Evolutionary conservation across 345 rosid genomes (phyloP).

Genomic region (Cardamine occulta): DNA sequence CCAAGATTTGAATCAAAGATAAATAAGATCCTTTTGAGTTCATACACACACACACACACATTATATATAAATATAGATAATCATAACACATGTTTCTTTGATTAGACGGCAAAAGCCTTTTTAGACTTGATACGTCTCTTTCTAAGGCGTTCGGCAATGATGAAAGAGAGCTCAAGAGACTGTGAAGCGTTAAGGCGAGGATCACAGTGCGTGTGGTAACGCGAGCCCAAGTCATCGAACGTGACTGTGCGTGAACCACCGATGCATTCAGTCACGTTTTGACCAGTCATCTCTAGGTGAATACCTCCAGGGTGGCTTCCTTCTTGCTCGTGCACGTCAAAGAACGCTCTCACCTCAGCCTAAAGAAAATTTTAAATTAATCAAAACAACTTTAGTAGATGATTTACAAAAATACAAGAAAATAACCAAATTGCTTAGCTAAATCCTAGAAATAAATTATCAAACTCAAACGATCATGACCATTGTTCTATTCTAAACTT

Average conservation of each 20-base stretch:
- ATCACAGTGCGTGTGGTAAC: constrained; percentile 73
- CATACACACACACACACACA: constrained; percentile 9
- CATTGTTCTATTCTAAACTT: neutral
- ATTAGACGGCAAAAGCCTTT: constrained; percentile 44
- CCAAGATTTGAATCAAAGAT: constrained; percentile 18
- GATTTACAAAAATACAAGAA: neutral
- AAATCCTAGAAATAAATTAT: neutral
- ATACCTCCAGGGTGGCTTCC: constrained; percentile 78
- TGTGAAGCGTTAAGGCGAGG: constrained; percentile 75
- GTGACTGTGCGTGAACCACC: constrained; percentile 74
- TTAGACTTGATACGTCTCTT: constrained; percentile 64
- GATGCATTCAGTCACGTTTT: constrained; percentile 76
- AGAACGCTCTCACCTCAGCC: constrained; percentile 77
- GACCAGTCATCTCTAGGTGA: constrained; percentile 74
- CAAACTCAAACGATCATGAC: neutral
- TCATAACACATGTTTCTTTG: neutral
- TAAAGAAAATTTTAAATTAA: constrained; percentile 29
- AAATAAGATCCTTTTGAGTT: constrained; percentile 30
- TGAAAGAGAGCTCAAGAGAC: constrained; percentile 70
- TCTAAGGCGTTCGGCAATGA: constrained; percentile 71
- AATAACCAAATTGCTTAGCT: neutral
- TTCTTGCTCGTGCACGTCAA: constrained; percentile 75
- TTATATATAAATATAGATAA: neutral
- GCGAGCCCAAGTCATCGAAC: constrained; percentile 69
- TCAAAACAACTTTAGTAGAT: neutral